Conservation (phyloP, 192 early-diverging fungal species). For the Coemansia asiatica region DNA sequence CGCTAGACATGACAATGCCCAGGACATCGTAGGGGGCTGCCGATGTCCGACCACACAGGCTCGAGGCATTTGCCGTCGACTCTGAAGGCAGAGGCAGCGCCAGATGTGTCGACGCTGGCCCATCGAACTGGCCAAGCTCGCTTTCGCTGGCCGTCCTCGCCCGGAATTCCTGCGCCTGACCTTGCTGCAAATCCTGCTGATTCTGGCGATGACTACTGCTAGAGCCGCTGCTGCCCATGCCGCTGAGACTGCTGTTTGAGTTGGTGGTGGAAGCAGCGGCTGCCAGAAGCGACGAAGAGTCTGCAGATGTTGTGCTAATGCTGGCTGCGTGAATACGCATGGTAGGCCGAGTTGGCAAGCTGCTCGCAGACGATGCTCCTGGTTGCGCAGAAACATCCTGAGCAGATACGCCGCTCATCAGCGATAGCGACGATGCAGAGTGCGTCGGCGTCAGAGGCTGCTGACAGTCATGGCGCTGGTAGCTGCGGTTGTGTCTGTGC, state of each 20-base stretch:
- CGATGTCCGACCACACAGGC: constrained; percentile 47
- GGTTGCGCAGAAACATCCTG: constrained; percentile 10
- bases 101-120: constrained; percentile 46
- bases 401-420: constrained; percentile 9
- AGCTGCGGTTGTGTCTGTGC: constrained; percentile 36
- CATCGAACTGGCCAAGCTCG: constrained; percentile 54
- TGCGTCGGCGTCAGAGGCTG: constrained; percentile 50
- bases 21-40: constrained; percentile 48
- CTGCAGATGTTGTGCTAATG: constrained; percentile 16
- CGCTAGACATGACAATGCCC: constrained; percentile 46
- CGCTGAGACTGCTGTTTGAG: too few species aligned
- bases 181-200: constrained; percentile 12
- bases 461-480: constrained; percentile 36
- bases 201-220: constrained; percentile 5
- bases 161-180: constrained; percentile 39
- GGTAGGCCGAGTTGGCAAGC: constrained; percentile 15
- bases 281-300: constrained; percentile 11
- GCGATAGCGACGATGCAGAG: constrained; percentile 35
- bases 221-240: too few species aligned
- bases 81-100: constrained; percentile 49
- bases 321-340: constrained; percentile 46
- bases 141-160: constrained; percentile 46
- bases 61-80: constrained; percentile 19
- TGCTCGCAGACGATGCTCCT: constrained; percentile 10
- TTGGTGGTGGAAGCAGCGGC: background rate